Evolutionary conservation across 2,329 filamentous ascomycete genomes (phyloP), one percentile per base, ranked within the genome.

Genomic region (Ilyonectria robusta): DNA sequence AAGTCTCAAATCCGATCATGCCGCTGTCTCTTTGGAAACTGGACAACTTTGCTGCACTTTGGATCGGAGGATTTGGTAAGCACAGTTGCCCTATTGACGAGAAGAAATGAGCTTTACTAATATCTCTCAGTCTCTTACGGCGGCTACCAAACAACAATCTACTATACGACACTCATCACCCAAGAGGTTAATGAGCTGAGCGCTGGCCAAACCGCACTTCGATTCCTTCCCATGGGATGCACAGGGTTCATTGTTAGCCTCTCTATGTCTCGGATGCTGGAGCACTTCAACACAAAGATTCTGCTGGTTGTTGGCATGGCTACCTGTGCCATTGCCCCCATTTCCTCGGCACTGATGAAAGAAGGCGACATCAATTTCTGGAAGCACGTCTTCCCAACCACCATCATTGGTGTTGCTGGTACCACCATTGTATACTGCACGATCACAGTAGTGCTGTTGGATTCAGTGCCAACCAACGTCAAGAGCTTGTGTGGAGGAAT

Each of bases 11-110:
- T 56, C 82, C 83, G 2, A 81, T 84, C 60, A 84, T 84, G 83
- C 83, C 83, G 0, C 71, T 84, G 1, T 81, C 80, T 0, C 67
- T 84, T 8, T 84, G 83, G 83, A 84, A 81, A 54, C 77, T 84
- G 19, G 78, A 78, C 29, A 84, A 84, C 66, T 84, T 84, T 61
- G 82, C 82, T 6, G 81, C 80, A 4, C 72, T 84, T 0, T 84
- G 83, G 83, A 75, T 84, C 26, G 78, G 81, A 15, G 82, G 82
- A 1, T 84, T 84, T 26, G 62, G 60, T 63, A 35, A 63, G 60
- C 33, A 15, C 13, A 21, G 11, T 8, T 8, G 9, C 33, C n/a
- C 7, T 21, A 13, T 15, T 17, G 11, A n/a, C 2, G 11, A 55
- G 7, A n/a, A 13, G 53, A 19, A 19, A 48, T 35, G 5, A 4